Evolutionary conservation across 1,284 basidiomycete genomes (phyloP).

Genomic region (Coriolopsis trogii): DNA sequence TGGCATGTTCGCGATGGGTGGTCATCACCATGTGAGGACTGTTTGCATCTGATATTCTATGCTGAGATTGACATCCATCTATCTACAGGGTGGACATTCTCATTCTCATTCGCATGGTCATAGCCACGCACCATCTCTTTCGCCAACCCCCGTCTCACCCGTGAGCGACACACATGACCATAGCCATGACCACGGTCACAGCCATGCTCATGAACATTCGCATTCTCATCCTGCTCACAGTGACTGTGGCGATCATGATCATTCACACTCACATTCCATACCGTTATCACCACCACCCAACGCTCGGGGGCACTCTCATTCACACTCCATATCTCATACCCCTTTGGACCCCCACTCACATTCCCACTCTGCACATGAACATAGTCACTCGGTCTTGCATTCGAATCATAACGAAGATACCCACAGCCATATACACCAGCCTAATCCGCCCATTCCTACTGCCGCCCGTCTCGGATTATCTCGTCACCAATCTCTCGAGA

Average conservation of each 20-base stretch:
- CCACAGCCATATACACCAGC: constrained; percentile 13
- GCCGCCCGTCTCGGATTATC: constrained; percentile 5
- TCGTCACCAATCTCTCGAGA: constrained; percentile 23
- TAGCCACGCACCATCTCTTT: constrained; percentile 34
- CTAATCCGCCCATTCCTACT: neutral
- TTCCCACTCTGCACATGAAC: constrained; percentile 31
- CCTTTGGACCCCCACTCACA: constrained; percentile 38
- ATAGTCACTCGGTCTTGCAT: constrained; percentile 21
- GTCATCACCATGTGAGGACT: constrained; percentile 84
- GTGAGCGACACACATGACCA: constrained; percentile 32
- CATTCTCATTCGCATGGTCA: constrained; percentile 40
- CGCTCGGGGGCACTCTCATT: constrained; percentile 25
- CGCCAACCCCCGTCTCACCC: neutral
- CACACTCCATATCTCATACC: constrained; percentile 38
- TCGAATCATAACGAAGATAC: constrained; percentile 4
- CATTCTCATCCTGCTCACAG: constrained; percentile 37
- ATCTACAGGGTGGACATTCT: constrained; percentile 55
- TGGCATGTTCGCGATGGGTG: constrained; percentile 99
- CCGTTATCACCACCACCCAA: constrained; percentile 23
- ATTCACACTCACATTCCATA: constrained; percentile 31
- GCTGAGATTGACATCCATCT: neutral
- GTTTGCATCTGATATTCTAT: neutral
- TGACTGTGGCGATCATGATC: constrained; percentile 23
- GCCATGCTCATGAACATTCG: constrained; percentile 32
- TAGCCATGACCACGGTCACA: constrained; percentile 15